Evolutionary conservation across 2,329 filamentous ascomycete species (phyloP), one percentile per base, ranked within the genome.

Genomic region (Colletotrichum falcatum): DNA sequence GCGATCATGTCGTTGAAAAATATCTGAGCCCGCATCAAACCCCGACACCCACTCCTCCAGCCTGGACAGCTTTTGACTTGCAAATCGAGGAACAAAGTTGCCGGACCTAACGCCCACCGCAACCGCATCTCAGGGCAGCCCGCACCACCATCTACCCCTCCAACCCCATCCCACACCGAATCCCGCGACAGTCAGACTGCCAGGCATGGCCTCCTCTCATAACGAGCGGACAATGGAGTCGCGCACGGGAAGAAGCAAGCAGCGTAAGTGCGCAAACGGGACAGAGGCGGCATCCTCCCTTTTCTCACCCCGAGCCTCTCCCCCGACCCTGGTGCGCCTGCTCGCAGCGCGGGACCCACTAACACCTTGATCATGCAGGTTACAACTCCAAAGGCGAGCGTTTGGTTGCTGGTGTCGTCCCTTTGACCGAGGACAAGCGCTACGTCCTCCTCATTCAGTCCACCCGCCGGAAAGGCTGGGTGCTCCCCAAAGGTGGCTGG

Each of bases 401-500:
- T 75, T 91, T 98, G 72, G 96, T 99, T 76, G 95, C 96, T 72
- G 96, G 96, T 76, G 91, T 98, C 69, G 96, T 99, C 58, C 94
- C 96, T 74, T 86, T 98, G 74, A 96, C 94, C 65, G 82, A 88
- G 77, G 95, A 97, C 84, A 95, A 94, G 81, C 91, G 90, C 76
- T 92, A 93, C 81, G 95, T 99, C 72, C 88, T 99, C 75, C 87
- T 99, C 75, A 97, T 98, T 77, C 94, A 98, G 84, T 97, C 94
- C 65, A 95, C 93, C 62, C 90, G 94, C 74, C 91, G 94, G 77
- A 94, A 94, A 80, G 94, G 93, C 77, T 99, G 96, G 96, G 96
- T 99, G 53, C 87, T 99, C 70, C 96, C 96, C 71, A 99, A 99
- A 81, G 96, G 96, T 78, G 96, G 96, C 71, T 99, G 96, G 95